phyloP scores from a whole-genome alignment of 805 yeast genomes.

The Torulaspora delbrueckii region DNA sequence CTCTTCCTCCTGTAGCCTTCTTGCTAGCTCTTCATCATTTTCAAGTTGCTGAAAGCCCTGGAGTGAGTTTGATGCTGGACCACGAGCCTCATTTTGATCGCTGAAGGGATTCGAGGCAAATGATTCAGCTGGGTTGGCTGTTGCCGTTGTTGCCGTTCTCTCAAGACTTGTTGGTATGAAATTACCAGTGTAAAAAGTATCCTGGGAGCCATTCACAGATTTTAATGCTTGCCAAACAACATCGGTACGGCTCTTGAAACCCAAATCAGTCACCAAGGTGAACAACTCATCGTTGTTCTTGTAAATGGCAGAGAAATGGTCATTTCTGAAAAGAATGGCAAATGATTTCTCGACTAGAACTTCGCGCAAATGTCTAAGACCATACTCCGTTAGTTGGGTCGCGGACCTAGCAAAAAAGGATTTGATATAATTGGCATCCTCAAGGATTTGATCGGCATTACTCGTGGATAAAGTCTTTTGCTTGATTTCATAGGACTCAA shows the following conservation, averaged over 20 bases:
- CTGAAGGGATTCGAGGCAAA: constrained; percentile 24
- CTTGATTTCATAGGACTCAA: constrained; percentile 41
- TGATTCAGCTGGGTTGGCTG: constrained; percentile 8
- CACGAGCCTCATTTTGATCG: constrained; percentile 14
- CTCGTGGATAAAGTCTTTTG: constrained; percentile 24
- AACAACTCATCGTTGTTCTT: constrained; percentile 51
- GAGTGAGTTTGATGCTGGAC: background rate
- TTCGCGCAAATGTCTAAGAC: constrained; percentile 46
- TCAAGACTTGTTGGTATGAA: constrained; percentile 44
- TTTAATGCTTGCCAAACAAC: constrained; percentile 80
- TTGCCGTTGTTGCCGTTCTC: constrained; percentile 9
- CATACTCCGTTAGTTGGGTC: constrained; percentile 71
- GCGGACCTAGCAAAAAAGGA: constrained; percentile 56
- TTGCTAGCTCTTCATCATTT: constrained; percentile 43
- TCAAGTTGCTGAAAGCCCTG: constrained; percentile 20
- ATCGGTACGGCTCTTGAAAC: constrained; percentile 44
- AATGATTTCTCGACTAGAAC: constrained; percentile 49
- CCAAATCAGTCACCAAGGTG: constrained; percentile 68
- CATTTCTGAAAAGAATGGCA: constrained; percentile 79
- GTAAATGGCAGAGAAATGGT: constrained; percentile 74
- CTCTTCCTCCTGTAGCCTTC: constrained; percentile 50
- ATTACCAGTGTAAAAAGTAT: constrained; percentile 61
- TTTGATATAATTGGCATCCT: constrained; percentile 37
- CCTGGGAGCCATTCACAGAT: constrained; percentile 64
- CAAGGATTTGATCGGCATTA: constrained; percentile 27